phyloP scores from a whole-genome alignment of 257 asterid species.

The Solanum raphanifolium region DNA sequence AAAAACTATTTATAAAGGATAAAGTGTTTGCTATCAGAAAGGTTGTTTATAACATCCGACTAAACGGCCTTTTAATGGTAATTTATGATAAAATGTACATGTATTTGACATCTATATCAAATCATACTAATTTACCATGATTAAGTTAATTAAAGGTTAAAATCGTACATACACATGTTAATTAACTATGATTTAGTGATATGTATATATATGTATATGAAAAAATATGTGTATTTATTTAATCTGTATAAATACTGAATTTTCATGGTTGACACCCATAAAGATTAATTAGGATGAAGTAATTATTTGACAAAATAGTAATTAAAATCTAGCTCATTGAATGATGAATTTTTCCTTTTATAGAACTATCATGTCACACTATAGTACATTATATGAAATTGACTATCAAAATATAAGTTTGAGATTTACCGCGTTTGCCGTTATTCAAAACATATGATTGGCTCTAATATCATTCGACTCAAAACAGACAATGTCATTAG shows the following conservation, averaged over 20 bases:
- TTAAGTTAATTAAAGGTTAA: not conserved
- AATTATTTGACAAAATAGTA: not conserved
- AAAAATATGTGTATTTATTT: not conserved
- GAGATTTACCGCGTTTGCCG: not conserved
- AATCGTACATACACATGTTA: not conserved
- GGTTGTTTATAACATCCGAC: not conserved
- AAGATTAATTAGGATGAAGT: not conserved
- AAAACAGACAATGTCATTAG: too few species aligned
- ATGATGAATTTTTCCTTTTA: not conserved
- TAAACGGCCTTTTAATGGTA: not conserved
- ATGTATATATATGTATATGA: not conserved
- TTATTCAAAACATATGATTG: not conserved
- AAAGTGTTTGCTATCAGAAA: not conserved
- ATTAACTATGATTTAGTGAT: not conserved
- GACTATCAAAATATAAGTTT: not conserved
- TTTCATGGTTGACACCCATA: not conserved
- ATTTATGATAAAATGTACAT: not conserved
- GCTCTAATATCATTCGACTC: not conserved
- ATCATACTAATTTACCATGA: not conserved
- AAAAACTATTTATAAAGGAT: not conserved
- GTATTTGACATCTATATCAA: fast-evolving
- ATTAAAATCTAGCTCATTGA: not conserved
- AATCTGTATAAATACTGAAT: not conserved
- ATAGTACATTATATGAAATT: not conserved
- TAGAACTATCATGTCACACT: not conserved